Conservation (phyloP, 2,329 filamentous ascomycete species). For the Fusarium udum region DNA sequence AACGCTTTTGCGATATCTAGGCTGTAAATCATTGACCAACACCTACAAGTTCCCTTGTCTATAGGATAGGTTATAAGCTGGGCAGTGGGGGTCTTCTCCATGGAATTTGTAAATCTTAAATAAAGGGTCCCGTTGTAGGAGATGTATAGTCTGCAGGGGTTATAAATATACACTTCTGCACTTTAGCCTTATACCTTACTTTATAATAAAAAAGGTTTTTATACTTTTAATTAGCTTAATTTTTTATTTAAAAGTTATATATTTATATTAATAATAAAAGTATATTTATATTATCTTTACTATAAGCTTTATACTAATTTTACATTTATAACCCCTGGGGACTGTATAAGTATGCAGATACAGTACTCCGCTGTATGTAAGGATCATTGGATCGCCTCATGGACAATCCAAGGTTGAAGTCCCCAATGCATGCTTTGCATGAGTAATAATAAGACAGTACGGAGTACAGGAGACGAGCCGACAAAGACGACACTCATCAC, state of each 20-base stretch:
- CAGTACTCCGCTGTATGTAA: not conserved
- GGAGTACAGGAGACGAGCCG: not conserved
- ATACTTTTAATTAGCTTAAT: no score
- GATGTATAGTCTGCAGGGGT: no score
- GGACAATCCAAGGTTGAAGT: slow-evolving; percentile 4
- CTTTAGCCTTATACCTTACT: no score
- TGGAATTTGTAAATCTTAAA: slow-evolving; percentile 20
- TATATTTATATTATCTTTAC: no score
- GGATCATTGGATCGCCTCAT: not conserved
- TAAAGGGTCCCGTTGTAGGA: slow-evolving; percentile 1
- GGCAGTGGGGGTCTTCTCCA: not conserved
- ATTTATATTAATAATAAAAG: no score
- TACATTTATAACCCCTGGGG: no score
- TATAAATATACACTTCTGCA: no score
- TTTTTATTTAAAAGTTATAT: no score
- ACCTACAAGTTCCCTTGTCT: not conserved
- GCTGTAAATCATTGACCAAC: not conserved
- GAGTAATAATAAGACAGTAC: not conserved
- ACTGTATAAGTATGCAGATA: slow-evolving; percentile 25
- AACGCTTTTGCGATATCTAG: not conserved
- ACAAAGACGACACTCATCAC: not conserved
- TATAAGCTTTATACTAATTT: no score
- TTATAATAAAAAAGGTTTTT: no score
- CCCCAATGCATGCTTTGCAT: not conserved
- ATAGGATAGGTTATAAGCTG: not conserved